Evolutionary conservation across 1,284 basidiomycete genomes (phyloP), one percentile per base, ranked within the genome.

Genomic region (Apiotrichum brassicae): DNA sequence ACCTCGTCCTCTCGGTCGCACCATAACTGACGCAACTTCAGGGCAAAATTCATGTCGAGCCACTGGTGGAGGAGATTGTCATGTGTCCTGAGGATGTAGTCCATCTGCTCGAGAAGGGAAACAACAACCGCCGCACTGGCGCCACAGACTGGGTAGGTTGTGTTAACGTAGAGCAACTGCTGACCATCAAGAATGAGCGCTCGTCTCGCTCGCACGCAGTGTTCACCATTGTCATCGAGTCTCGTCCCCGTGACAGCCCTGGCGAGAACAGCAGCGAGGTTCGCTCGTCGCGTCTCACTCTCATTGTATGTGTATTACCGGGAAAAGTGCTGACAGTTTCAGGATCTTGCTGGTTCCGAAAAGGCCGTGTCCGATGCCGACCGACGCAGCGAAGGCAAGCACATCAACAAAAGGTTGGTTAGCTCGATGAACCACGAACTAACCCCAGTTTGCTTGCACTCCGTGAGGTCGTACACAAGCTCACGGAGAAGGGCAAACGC

Each of bases 331-430:
- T 7, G 8, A 14, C 8, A 8, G 9, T 14, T 34, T 14, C 42
- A 64, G 64, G 79, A 81, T 63, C 61, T 81, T 7, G 79, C 79
- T 3, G 79, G 79, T 4, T 77, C 75, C 13, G 79, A 81, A 54
- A 76, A 77, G 36, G 78, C 79, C 0, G 77, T 78, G 0, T 75
- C 75, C 1, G 75, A 79, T 45, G 62, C 71, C 16, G 78, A 78
- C 46, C 63, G 79, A 2, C 68, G 76, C 30, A 77, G 78, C 20
- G 79, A 81, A 54, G 79, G 78, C 13, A 74, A 76, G 37, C 76
- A 78, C 60, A 81, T 81, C 70, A 81, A 81, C 64, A 76, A 77
- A 53, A 77, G 76, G 62, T 74, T 23, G 57, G 58, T 74, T 23
- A 57, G 58, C 20, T 9, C 14, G 4, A 16, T 11, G 2, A 6